Conservation (phyloP, 805 yeast species). For the Sugiyamaella floridensis region DNA sequence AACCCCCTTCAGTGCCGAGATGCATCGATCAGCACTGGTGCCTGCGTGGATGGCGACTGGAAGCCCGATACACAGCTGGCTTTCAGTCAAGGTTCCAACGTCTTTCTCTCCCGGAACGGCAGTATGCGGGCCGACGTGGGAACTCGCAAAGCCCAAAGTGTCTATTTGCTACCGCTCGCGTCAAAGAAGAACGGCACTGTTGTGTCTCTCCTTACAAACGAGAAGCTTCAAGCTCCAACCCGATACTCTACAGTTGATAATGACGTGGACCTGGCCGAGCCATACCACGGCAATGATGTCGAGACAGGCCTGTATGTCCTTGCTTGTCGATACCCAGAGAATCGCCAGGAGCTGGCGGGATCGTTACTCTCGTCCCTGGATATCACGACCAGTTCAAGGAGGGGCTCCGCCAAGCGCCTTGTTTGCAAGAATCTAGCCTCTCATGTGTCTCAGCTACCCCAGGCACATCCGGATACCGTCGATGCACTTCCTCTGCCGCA, state of each 20-base stretch:
- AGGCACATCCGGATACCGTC: conserved; percentile 32
- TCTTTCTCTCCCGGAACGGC: conserved; percentile 9
- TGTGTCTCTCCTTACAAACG: conserved; percentile 24
- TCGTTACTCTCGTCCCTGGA: conserved; percentile 15
- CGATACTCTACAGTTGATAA: conserved; percentile 12
- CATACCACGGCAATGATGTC: conserved; percentile 1
- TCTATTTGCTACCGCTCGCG: conserved; percentile 1
- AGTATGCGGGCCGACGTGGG: conserved; percentile 3
- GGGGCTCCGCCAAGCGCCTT: conserved; percentile 1
- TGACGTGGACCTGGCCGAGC: conserved; percentile 1
- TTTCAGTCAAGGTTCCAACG: conserved; percentile 9
- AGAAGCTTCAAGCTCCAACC: conserved; percentile 14
- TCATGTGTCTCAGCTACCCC: conserved; percentile 43
- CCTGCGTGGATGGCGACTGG: not conserved
- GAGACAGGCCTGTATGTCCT: conserved; percentile 18
- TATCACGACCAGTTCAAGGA: conserved; percentile 2
- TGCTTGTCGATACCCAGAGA: conserved; percentile 19
- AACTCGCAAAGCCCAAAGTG: conserved; percentile 1
- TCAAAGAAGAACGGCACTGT: conserved; percentile 1
- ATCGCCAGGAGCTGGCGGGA: conserved; percentile 1
- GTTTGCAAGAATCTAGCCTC: conserved; percentile 41
- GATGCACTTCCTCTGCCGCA: conserved; percentile 43
- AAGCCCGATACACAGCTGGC: conserved; percentile 21
- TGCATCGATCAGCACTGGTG: not conserved
- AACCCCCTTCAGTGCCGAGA: conserved; percentile 5